phyloP scores from a whole-genome alignment of 2,329 filamentous ascomycete genomes.

The Fusarium udum region DNA sequence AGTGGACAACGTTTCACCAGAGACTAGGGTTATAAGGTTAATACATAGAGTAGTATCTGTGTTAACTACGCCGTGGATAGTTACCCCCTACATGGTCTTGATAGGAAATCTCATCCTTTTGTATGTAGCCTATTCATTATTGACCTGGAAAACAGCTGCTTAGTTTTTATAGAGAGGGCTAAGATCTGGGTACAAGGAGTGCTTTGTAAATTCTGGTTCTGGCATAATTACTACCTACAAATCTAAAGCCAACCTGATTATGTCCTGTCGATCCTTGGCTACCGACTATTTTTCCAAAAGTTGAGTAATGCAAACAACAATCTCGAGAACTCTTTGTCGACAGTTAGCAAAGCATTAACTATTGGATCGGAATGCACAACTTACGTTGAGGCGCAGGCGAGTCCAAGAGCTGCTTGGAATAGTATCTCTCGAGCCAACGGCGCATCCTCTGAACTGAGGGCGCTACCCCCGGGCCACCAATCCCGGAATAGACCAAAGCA shows the following conservation, averaged over 20 bases:
- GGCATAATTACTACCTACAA: background rate
- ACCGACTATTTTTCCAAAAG: background rate
- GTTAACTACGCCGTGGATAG: background rate
- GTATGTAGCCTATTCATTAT: background rate
- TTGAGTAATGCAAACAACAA: background rate
- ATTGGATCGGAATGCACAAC: background rate
- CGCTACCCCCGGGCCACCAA: background rate
- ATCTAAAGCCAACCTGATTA: background rate
- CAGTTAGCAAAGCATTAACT: background rate
- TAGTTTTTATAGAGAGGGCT: too few relatives aligned
- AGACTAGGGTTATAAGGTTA: background rate
- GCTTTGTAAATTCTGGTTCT: background rate
- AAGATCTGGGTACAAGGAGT: background rate
- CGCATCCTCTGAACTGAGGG: background rate
- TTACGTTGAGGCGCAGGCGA: background rate
- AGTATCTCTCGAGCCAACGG: background rate
- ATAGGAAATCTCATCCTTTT: background rate
- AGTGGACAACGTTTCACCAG: background rate
- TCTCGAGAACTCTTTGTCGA: background rate
- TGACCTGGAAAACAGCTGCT: accelerated
- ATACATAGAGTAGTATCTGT: too few relatives aligned
- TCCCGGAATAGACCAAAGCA: background rate
- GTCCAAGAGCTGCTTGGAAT: background rate
- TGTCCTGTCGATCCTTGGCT: background rate
- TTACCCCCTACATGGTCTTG: background rate